These are phyloP conservation scores for Aspergillus sp. DNA, from an alignment of 2,329 filamentous ascomycete species.

Conservation along the genomic window DNA sequence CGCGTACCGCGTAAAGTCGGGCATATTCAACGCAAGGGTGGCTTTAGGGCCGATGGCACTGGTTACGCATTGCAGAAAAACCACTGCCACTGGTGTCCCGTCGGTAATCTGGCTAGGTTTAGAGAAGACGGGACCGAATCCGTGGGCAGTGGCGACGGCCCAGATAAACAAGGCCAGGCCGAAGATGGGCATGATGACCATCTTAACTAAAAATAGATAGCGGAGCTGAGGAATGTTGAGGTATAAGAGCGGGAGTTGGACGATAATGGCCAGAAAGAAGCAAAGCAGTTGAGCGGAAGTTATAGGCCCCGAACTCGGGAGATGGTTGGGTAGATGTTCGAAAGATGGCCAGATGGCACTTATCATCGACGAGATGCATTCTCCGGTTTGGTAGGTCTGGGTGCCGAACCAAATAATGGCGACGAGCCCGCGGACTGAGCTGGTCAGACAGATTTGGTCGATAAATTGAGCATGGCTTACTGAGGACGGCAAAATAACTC, in stretches of 20 bases:
- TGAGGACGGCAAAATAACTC: conserved; percentile 18
- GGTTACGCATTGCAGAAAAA: conserved; percentile 17
- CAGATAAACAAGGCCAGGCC: conserved; percentile 15
- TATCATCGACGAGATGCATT: conserved; percentile 16
- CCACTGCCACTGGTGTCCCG: conserved; percentile 14
- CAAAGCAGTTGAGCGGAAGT: conserved; percentile 14
- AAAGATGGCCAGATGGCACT: conserved; percentile 19
- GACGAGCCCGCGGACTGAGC: conserved; percentile 10
- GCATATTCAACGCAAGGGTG: conserved; percentile 13
- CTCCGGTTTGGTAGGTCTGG: conserved; percentile 15
- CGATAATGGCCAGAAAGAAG: conserved; percentile 17
- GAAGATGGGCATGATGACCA: conserved; percentile 16
- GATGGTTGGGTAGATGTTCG: conserved; percentile 12
- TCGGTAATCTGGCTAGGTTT: conserved; percentile 15
- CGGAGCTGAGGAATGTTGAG: conserved; percentile 12
- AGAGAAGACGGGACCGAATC: conserved; percentile 16
- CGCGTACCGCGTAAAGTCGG: conserved; percentile 17
- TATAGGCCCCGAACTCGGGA: conserved; percentile 6
- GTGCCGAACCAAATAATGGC: conserved; percentile 20
- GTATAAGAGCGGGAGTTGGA: conserved; percentile 12
- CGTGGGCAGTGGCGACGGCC: conserved; percentile 13
- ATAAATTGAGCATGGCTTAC: not conserved
- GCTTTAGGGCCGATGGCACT: conserved; percentile 15
- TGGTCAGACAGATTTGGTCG: not conserved
- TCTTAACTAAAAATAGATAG: conserved; percentile 16